Conservation (phyloP, 306 rosid species). For the Purshia tridentata region DNA sequence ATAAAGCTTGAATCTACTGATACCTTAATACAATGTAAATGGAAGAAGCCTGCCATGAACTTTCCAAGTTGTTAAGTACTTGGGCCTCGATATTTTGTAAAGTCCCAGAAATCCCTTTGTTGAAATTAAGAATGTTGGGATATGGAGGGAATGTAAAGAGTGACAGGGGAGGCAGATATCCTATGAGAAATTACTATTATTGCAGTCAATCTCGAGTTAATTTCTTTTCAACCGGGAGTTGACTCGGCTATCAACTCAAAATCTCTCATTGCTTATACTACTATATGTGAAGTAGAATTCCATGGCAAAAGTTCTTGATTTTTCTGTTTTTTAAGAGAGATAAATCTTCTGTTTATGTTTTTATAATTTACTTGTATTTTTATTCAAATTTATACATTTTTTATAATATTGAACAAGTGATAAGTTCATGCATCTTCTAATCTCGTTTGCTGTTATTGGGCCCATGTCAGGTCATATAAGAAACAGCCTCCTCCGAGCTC, state of each 20-base stretch:
- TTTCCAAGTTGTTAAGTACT: conserved; percentile 5
- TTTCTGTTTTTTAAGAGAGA: too few species aligned
- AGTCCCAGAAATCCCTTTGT: conserved; percentile 33
- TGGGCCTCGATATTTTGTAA: conserved; percentile 26
- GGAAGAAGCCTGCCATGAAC: conserved; percentile 17
- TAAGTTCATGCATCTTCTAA: too few species aligned
- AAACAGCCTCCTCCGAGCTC: too few species aligned
- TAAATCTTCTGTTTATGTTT: too few species aligned
- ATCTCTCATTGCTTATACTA: too few species aligned
- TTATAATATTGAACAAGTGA: too few species aligned
- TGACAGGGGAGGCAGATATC: conserved; percentile 20
- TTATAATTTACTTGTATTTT: too few species aligned
- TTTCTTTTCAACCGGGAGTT: neutral
- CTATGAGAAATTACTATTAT: conserved; percentile 20
- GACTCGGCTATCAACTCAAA: neutral
- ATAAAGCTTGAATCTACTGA: conserved; percentile 28
- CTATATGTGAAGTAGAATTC: too few species aligned
- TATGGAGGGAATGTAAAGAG: conserved; percentile 28
- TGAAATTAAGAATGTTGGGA: conserved; percentile 34
- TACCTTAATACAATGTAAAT: conserved; percentile 6
- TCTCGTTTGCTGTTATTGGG: neutral
- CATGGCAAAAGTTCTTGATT: too few species aligned
- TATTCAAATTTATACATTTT: too few species aligned
- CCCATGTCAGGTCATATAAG: neutral
- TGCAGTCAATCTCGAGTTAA: neutral